Evolutionary conservation across 306 rosid genomes (phyloP), one percentile per base, ranked within the genome.

Genomic region (Rubus idaeus): DNA sequence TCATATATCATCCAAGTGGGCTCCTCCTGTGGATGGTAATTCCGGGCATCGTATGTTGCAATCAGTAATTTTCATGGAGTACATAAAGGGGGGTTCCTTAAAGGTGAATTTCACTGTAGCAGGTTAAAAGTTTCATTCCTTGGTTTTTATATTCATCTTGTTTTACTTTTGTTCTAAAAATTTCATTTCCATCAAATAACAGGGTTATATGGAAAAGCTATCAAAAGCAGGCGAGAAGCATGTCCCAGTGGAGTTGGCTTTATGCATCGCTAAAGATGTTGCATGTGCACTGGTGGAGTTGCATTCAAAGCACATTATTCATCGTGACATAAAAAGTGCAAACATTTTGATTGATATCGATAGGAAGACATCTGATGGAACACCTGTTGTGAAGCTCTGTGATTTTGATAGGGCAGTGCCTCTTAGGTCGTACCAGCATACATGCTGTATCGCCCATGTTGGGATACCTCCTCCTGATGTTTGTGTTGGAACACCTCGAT

Each of bases 401-500:
- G 99, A 96, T 91, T 96, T 96, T 87, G 99, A 96, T 72, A 87
- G 93, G 83, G 96, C 98, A 55, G 98, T 93, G 81, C 98, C 98
- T 37, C 87, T 92, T 67, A 91, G 97, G 61, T 89, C 97, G 61
- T 76, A 79, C 57, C 70, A 85, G 85, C 99, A 96, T 83, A 86
- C 88, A 30, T 96, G 99, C 83, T 91, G 97, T 71, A 89, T 96
- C 42, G 94, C 96, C 42, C 99, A 96, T 57, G 49, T 83, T 57
- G 99, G 99, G 78, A 75, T 89, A 60, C 97, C 94, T 76, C 89
- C 92, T 65, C 87, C 98, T 53, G 84, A 83, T 80, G 86, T 88
- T 64, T 92, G 99, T 85, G 94, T 90, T 74, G 99, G 99, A 74
- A 96, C 99, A 6, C 99, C 98, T 75, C 90, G 93, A 40, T 96